Evolutionary conservation across 805 yeast species (phyloP).

Genomic region (Candida jianshihensis): DNA sequence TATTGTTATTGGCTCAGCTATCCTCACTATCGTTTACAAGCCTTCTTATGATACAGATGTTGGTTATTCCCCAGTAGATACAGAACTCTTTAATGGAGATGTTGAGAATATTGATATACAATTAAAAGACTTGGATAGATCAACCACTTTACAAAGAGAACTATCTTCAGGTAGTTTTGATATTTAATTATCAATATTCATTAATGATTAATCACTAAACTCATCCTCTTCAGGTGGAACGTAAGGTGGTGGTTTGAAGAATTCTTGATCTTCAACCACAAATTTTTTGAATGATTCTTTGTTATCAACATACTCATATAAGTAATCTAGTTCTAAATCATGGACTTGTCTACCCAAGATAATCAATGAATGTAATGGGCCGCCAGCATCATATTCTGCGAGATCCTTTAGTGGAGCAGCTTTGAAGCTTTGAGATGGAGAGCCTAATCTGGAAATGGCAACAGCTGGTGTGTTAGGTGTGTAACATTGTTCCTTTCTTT

Average conservation of each 20-base stretch:
- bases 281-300: constrained; percentile 37
- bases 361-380: constrained; percentile 86
- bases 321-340: constrained; percentile 82
- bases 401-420: constrained; percentile 80
- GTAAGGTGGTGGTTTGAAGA: constrained; percentile 66
- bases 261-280: constrained; percentile 53
- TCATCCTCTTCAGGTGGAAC: constrained; percentile 43
- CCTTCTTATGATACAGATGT: constrained; percentile 14
- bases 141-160: not conserved
- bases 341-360: constrained; percentile 92
- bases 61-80: not conserved
- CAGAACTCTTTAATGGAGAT: not conserved
- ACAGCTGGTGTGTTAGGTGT: constrained; percentile 87
- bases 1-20: constrained; percentile 42
- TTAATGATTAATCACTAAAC: constrained; percentile 13
- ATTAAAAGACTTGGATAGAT: not conserved
- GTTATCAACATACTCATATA: constrained; percentile 69
- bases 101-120: not conserved
- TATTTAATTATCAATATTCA: not conserved
- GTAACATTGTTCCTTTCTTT: constrained; percentile 70
- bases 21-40: constrained; percentile 42
- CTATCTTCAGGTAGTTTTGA: not conserved
- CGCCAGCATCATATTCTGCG: constrained; percentile 83
- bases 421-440: constrained; percentile 74
- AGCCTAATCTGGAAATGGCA: constrained; percentile 86